Evolutionary conservation across 2,329 filamentous ascomycete species (phyloP), one percentile per base, ranked within the genome.

Genomic region (Neopestalotiopsis sp.): DNA sequence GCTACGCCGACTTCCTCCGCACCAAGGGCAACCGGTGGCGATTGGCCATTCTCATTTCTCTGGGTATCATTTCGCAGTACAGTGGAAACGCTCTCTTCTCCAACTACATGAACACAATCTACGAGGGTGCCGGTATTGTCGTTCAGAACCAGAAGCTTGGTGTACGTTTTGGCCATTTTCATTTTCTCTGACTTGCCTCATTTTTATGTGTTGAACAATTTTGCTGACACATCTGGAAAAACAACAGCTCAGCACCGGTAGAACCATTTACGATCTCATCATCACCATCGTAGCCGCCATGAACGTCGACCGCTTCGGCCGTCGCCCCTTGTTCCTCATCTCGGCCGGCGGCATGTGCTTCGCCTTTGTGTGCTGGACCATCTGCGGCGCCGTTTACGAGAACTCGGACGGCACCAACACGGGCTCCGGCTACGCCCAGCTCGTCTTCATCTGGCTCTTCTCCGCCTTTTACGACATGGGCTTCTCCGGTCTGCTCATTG

Each of bases 21-120:
- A 92, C 90, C 32, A 85, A 82, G 73, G 89, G 90, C 34, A 92
- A 92, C 81, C 84, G 89, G 66, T 89, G 89, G 82, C 84, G 90
- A 12, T 81, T 92, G 59, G 83, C 86, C 62, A 87, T 92, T 67
- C 82, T 91, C 57, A 78, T 91, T 57, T 90, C 88, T 0, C 83
- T 92, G 20, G 90, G 89, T 74, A 80, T 92, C 73, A 90, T 92
- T 75, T 91, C 89, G 1, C 90, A 92, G 78, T 92, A 90, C 80
- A 89, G 86, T 66, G 90, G 90, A 59, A 92, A 92, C 75, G 89
- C 88, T 20, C 80, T 92, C 1, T 88, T 92, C 75, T 89, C 86
- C 71, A 91, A 92, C 80, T 92, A 92, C 77, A 88, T 90, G 74
- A 87, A 89, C 69, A 82, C 85, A 68, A 85, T 92, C 71, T 91